phyloP scores from a whole-genome alignment of 148 eudicot genomes.

The Heliamphora exappendiculata region DNA sequence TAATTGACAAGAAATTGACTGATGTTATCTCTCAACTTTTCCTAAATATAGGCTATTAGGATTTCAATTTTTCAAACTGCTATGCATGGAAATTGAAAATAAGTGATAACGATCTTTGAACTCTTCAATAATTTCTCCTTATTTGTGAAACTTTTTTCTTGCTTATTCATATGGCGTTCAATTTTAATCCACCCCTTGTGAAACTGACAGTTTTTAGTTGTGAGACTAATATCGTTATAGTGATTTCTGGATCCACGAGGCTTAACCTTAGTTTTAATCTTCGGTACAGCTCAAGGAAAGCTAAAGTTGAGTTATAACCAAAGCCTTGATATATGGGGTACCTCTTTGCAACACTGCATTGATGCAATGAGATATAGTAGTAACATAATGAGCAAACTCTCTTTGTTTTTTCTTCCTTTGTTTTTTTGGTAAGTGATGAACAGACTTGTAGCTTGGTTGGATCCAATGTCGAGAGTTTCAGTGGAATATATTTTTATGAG shows the following conservation, averaged over 20 bases:
- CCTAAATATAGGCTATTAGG: neutral
- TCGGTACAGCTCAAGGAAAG: neutral
- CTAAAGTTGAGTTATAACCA: neutral
- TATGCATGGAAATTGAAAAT: neutral
- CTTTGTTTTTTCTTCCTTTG: no score
- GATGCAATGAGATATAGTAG: neutral
- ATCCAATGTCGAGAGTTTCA: neutral
- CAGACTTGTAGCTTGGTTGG: neutral
- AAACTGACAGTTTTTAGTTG: neutral
- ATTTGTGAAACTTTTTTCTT: neutral
- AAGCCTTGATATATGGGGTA: neutral
- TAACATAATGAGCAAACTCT: neutral
- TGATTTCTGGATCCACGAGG: neutral
- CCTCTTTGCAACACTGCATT: no score
- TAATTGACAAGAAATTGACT: neutral
- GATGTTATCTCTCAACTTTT: neutral
- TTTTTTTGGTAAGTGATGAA: neutral
- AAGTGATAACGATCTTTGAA: neutral
- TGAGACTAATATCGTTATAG: slow-evolving; percentile 23
- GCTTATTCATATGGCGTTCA: neutral
- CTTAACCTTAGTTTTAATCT: neutral
- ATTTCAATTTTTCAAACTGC: neutral
- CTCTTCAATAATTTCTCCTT: neutral
- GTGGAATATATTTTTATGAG: neutral
- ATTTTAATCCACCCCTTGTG: neutral